Evolutionary conservation across 305 asterid species (phyloP).

Genomic region (Fraxinus paxiana): DNA sequence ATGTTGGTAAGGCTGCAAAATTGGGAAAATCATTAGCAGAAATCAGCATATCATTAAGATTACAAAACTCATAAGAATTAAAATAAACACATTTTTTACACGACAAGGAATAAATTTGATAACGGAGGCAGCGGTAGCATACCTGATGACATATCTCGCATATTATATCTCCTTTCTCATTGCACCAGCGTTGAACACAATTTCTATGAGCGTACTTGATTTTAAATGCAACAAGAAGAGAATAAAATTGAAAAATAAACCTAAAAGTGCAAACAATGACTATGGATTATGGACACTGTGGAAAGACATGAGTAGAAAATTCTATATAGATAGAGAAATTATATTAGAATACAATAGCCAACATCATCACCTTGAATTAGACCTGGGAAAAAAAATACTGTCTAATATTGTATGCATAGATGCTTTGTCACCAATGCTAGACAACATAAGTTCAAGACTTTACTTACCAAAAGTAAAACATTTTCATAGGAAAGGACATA

Average conservation of each 20-base stretch:
- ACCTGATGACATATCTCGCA: slow-evolving; percentile 10
- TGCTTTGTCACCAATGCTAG: neutral
- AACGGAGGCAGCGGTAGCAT: neutral
- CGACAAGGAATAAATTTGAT: neutral
- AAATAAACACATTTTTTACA: neutral
- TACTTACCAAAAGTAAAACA: neutral
- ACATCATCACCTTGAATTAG: neutral
- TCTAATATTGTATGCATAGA: neutral
- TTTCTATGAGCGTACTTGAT: neutral
- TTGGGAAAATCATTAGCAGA: neutral
- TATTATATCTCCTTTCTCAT: slow-evolving; percentile 10
- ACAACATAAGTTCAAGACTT: neutral
- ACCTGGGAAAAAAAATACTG: neutral
- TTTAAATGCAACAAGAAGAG: neutral
- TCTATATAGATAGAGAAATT: neutral
- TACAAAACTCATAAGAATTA: neutral
- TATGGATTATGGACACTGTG: neutral
- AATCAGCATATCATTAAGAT: slow-evolving; percentile 2
- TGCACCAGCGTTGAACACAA: slow-evolving; percentile 9
- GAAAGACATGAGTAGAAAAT: neutral
- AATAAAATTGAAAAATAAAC: neutral
- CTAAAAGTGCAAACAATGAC: neutral
- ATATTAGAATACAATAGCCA: neutral
- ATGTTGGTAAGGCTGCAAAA: slow-evolving; percentile 44
- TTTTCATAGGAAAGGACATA: neutral